Evolutionary conservation across 1,139 yeast genomes (phyloP), one percentile per base, ranked within the genome.

Genomic region (Hansenula sp.): DNA sequence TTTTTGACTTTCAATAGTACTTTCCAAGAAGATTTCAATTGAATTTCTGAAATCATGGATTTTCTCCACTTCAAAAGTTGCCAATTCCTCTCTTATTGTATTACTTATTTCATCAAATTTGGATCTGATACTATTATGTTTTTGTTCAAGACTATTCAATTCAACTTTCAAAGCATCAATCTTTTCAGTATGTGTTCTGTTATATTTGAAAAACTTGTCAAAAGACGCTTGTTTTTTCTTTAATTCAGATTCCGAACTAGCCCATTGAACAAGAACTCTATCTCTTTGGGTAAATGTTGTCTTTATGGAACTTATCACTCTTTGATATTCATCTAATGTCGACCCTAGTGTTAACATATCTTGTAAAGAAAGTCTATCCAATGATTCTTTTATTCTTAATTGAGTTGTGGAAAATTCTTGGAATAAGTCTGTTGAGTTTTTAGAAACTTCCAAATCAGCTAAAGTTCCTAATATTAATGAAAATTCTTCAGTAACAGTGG

Each of bases 1-100:
- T 67, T 93, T 94, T 63, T 93, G 99, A 16, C 93, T 77, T 65
- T 93, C 99, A 41, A 91, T 87, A 21, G 95, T 81, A 47, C 94
- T 81, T 63, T 94, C 99, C 59, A 95, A 76, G 57, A 82, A 91
- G 19, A 91, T 83, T 65, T 93, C 99, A 47, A 93, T 89, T 50
- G 91, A 79, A 58, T 88, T 87, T 58, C 96, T 77, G 65, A 94
- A 90, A 58, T 93, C 99, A 40, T 78, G 81, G 40, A 90, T 77
- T 58, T 84, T 87, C 45, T 84, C 94, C 39, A 71, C 70, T 60
- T 89, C 96, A 61, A 91, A 88, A 31, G 61, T 67, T 19, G 75
- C 77, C 41, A 93, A 67, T 58, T 93, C 97, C 34, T 64, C 62
- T 57, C 79, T 84, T 42, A 93, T 86, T 12, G 77, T 79, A 24